These are phyloP conservation scores for Melocanna baccifera DNA, from an alignment of 176 grass and related monocot genomes.

Conservation along the genomic window DNA sequence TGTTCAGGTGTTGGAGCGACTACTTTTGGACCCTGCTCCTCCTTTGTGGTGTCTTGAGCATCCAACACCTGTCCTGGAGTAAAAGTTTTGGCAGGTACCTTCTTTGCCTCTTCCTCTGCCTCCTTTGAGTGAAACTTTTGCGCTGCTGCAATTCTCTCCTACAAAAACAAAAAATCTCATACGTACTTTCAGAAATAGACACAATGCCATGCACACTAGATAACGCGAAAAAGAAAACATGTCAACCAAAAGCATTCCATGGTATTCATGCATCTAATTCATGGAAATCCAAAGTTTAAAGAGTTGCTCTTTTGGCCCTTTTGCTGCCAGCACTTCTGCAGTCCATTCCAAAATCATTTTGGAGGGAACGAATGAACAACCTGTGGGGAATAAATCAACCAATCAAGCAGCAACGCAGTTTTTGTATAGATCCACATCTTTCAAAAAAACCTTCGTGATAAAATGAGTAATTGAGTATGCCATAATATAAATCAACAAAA, in stretches of 20 bases:
- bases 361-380: conserved; percentile 44
- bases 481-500: not conserved
- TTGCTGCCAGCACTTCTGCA: conserved; percentile 39
- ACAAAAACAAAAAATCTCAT: conserved; percentile 39
- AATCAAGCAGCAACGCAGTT: conserved; percentile 50
- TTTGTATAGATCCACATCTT: conserved; percentile 21
- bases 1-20: conserved; percentile 85
- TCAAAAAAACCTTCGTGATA: not conserved
- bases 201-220: not conserved
- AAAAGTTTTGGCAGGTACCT: conserved; percentile 82
- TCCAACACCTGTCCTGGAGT: conserved; percentile 47
- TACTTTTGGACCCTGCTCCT: conserved; percentile 65
- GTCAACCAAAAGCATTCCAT: conserved; percentile 31
- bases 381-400: conserved; percentile 49
- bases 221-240: not conserved
- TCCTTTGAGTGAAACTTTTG: conserved; percentile 81
- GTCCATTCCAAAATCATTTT: conserved; percentile 48
- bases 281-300: conserved; percentile 28
- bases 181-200: conserved; percentile 29
- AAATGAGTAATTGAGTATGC: not conserved
- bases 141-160: conserved; percentile 83
- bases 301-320: conserved; percentile 34
- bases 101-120: conserved; percentile 89
- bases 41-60: conserved; percentile 40
- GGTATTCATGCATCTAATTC: conserved; percentile 33